These are phyloP conservation scores for Starmera stellimalicola DNA, from an alignment of 1,139 yeast genomes.

Conservation along the genomic window DNA sequence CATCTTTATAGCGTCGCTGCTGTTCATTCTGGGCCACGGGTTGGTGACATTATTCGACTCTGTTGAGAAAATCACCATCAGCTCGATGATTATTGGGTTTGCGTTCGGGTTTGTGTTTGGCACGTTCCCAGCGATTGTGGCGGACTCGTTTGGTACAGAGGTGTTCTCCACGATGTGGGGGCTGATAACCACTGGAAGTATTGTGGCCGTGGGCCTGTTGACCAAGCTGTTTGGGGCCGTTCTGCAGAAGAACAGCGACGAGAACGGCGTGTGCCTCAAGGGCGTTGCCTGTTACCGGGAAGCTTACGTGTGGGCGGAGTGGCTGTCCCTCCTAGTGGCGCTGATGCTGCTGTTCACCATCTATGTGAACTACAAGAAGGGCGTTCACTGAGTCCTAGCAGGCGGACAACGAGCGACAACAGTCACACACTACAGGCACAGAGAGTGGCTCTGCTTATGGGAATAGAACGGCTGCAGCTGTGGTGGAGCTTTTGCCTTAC, in stretches of 20 bases:
- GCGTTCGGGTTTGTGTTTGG: slow-evolving; percentile 82
- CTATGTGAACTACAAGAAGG: not conserved
- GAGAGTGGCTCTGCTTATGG: no score
- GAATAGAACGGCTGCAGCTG: no score
- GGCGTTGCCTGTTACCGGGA: slow-evolving; percentile 10
- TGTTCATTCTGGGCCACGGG: slow-evolving; percentile 39
- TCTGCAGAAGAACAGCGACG: slow-evolving; percentile 24
- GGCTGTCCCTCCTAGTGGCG: slow-evolving; percentile 4
- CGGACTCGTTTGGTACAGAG: slow-evolving; percentile 67
- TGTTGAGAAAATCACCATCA: slow-evolving; percentile 25
- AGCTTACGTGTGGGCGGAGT: slow-evolving; percentile 8
- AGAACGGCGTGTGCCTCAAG: slow-evolving; percentile 7
- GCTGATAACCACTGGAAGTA: slow-evolving; percentile 48
- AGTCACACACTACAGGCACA: no score
- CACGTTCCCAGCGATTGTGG: slow-evolving; percentile 68
- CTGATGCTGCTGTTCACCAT: slow-evolving; percentile 3
- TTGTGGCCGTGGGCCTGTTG: slow-evolving; percentile 22
- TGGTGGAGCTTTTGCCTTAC: no score
- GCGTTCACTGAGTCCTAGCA: not conserved
- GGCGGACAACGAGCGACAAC: no score
- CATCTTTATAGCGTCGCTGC: slow-evolving; percentile 38
- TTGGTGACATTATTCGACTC: slow-evolving; percentile 20
- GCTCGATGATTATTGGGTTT: slow-evolving; percentile 58
- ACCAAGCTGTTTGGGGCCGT: slow-evolving; percentile 27
- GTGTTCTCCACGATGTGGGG: slow-evolving; percentile 83